These are phyloP conservation scores for Exophiala aquamarina DNA, from an alignment of 2,329 filamentous ascomycete genomes.

Conservation along the genomic window DNA sequence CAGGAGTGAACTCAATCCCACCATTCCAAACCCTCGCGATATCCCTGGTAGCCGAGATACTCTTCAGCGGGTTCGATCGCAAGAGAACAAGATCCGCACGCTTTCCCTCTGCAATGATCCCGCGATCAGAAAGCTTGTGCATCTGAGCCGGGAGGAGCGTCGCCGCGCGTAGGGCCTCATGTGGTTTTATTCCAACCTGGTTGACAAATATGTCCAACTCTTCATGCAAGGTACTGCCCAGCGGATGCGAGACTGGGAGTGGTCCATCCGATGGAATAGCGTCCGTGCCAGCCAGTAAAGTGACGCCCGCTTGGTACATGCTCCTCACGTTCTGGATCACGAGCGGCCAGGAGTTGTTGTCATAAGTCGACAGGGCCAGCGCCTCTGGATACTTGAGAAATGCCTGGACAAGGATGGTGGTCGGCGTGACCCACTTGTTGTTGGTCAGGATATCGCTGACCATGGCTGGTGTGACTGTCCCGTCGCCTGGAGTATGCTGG, in stretches of 20 bases:
- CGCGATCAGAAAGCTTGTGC: slow-evolving; percentile 26
- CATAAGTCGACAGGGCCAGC: not conserved
- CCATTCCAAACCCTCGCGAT: slow-evolving; percentile 4
- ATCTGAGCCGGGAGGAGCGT: slow-evolving; percentile 21
- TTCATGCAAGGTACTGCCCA: slow-evolving; percentile 24
- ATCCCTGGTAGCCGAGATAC: slow-evolving; percentile 4
- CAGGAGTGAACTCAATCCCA: not conserved
- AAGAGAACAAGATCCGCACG: slow-evolving; percentile 1
- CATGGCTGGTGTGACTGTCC: not conserved
- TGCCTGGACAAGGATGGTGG: slow-evolving; percentile 3
- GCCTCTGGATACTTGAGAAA: not conserved
- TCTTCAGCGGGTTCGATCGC: not conserved
- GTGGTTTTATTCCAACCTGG: slow-evolving; percentile 21
- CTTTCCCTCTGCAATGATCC: slow-evolving; percentile 14
- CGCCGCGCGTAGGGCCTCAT: slow-evolving; percentile 26
- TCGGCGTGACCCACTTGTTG: slow-evolving; percentile 3
- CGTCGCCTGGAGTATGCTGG: slow-evolving; percentile 1
- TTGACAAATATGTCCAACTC: slow-evolving; percentile 24
- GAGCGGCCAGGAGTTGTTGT: not conserved
- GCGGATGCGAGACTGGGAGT: slow-evolving; percentile 4
- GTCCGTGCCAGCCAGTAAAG: slow-evolving; percentile 29
- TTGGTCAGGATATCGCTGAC: not conserved
- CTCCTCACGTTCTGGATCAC: slow-evolving; percentile 9
- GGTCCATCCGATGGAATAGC: slow-evolving; percentile 7
- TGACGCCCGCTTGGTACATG: slow-evolving; percentile 16